phyloP scores from a whole-genome alignment of 2,329 filamentous ascomycete genomes.

The Hypoxylon sp. region DNA sequence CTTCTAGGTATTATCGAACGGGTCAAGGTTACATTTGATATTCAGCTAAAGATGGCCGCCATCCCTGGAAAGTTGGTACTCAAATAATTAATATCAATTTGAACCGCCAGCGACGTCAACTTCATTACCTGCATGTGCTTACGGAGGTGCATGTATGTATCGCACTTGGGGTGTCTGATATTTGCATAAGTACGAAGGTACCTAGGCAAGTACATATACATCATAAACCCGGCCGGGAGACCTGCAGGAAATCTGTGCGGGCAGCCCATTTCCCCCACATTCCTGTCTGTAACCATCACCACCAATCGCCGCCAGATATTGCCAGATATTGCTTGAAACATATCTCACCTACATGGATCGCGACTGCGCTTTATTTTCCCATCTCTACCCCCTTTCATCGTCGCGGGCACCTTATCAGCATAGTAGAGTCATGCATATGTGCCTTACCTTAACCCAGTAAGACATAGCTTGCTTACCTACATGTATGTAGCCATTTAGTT shows the following conservation, averaged over 20 bases:
- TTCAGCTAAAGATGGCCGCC: slow-evolving; percentile 17
- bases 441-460: slow-evolving; percentile 29
- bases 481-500: too few relatives aligned
- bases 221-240: too few relatives aligned
- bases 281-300: slow-evolving; percentile 12
- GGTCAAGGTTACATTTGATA: slow-evolving; percentile 27
- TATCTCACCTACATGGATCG: slow-evolving; percentile 22
- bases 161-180: too few relatives aligned
- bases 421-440: slow-evolving; percentile 17
- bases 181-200: too few relatives aligned
- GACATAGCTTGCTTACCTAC: slow-evolving; percentile 15
- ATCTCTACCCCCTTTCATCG: not conserved
- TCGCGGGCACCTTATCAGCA: not conserved
- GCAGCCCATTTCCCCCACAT: slow-evolving; percentile 29
- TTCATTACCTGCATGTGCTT: not conserved
- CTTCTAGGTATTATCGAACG: slow-evolving; percentile 14
- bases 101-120: too few relatives aligned
- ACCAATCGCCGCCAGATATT: slow-evolving; percentile 4
- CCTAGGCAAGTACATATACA: too few relatives aligned
- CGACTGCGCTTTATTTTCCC: not conserved
- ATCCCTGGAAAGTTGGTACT: slow-evolving; percentile 12
- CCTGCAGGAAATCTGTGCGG: slow-evolving; percentile 16
- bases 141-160: too few relatives aligned
- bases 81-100: not conserved
- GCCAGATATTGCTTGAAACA: slow-evolving; percentile 16